phyloP scores from a whole-genome alignment of 805 yeast species.

The Kazachstania psychrophila region DNA sequence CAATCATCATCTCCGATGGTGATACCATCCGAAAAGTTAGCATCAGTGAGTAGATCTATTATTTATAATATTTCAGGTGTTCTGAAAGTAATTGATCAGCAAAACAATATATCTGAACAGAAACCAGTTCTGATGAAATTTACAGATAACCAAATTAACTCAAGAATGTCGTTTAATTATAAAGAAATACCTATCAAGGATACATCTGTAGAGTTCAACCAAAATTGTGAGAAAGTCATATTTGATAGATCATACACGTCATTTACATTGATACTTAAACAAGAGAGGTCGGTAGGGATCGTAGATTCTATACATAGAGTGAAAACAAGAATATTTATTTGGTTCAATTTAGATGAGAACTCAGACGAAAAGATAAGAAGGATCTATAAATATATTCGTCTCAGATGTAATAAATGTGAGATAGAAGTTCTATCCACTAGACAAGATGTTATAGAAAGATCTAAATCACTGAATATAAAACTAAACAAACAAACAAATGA shows the following conservation, averaged over 20 bases:
- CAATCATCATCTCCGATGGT: conserved; percentile 12
- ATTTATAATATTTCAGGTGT: conserved; percentile 9
- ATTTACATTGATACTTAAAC: conserved; percentile 14
- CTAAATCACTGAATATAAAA: too few species aligned
- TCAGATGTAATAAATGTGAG: too few species aligned
- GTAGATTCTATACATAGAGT: not conserved
- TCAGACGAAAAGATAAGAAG: not conserved
- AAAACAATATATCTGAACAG: conserved; percentile 3
- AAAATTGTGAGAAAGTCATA: conserved; percentile 14
- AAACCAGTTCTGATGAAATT: conserved; percentile 9
- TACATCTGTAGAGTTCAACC: conserved; percentile 11
- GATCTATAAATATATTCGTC: too few species aligned
- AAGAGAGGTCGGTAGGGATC: conserved; percentile 6
- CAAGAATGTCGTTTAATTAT: conserved; percentile 10
- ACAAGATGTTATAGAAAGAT: too few species aligned
- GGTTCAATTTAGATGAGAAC: not conserved
- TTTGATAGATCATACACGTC: conserved; percentile 15
- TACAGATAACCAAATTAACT: conserved; percentile 8
- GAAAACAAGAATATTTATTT: not conserved
- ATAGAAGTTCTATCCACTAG: too few species aligned
- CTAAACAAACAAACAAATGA: too few species aligned
- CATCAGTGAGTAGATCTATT: not conserved
- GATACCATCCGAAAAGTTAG: not conserved
- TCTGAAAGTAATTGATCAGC: conserved; percentile 5
- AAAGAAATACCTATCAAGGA: conserved; percentile 9